These are phyloP conservation scores for Selaginella moellendorffii DNA, from an alignment of 75 land plant genomes.

Conservation along the genomic window DNA sequence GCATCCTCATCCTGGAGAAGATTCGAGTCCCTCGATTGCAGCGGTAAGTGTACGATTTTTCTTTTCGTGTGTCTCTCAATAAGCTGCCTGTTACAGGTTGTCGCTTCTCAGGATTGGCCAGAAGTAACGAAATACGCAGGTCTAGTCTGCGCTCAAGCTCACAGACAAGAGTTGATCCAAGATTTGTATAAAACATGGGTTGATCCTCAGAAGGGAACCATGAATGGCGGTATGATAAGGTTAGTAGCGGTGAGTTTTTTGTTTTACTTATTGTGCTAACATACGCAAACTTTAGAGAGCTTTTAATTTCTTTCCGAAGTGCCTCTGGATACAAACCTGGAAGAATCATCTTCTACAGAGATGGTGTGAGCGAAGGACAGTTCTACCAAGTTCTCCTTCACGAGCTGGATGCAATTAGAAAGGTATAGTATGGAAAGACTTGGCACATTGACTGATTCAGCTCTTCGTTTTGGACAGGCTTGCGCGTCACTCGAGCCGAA, in stretches of 20 bases:
- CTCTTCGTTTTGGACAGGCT: background rate
- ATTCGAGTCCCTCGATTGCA: constrained; percentile 7
- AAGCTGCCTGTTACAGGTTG: too few relatives aligned
- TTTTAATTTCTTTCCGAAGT: background rate
- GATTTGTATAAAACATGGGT: constrained; percentile 1
- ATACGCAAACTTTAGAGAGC: constrained; percentile 3
- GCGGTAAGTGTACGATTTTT: background rate
- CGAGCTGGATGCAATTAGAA: constrained; percentile 3
- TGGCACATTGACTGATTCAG: background rate
- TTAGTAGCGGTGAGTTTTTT: background rate
- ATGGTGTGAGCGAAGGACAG: constrained; percentile 12
- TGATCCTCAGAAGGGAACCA: constrained; percentile 3
- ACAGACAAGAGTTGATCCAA: constrained; percentile 3
- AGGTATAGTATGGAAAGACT: background rate
- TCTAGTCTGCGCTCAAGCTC: constrained; percentile 1
- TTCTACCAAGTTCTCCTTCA: constrained; percentile 5
- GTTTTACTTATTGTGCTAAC: too few relatives aligned
- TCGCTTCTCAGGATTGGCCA: constrained; percentile 9
- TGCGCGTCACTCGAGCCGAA: constrained; percentile 5
- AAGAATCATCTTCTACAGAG: constrained; percentile 9
- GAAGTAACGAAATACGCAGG: constrained; percentile 5
- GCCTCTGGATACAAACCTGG: background rate
- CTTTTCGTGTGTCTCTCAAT: background rate
- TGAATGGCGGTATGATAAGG: constrained; percentile 6
- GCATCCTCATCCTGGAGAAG: constrained; percentile 10